Percentiles rank a stretch among this genome's conserved stretches.
Conservation (phyloP, 148 eudicot species). For the Vaccinium vitisidaea region DNA sequence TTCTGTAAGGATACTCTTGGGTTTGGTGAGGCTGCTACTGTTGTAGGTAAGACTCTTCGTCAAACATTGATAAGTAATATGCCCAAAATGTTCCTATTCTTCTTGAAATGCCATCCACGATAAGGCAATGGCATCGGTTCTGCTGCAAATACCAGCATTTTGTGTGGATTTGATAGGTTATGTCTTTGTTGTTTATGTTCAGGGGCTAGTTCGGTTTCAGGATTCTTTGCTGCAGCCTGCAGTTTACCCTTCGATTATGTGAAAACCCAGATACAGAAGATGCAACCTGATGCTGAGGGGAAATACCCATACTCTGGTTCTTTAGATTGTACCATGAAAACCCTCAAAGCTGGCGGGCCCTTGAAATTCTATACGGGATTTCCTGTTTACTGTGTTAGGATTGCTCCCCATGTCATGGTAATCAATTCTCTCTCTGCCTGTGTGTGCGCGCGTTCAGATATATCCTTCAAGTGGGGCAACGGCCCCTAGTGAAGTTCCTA, state of each 20-base stretch:
- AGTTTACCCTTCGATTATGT: slow-evolving; percentile 96
- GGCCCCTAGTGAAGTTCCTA: not conserved
- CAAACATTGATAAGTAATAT: not conserved
- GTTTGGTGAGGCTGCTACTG: slow-evolving; percentile 71
- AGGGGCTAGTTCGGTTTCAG: slow-evolving; percentile 93
- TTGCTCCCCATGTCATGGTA: slow-evolving; percentile 98
- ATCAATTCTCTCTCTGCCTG: slow-evolving; percentile 14
- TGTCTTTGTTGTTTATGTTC: slow-evolving; percentile 17
- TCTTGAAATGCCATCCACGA: not conserved
- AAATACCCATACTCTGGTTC: slow-evolving; percentile 82
- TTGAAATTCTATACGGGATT: slow-evolving; percentile 90
- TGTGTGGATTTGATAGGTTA: not conserved
- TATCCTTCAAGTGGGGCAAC: not conserved
- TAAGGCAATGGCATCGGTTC: not conserved
- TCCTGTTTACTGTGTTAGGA: slow-evolving; percentile 87
- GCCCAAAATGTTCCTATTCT: not conserved
- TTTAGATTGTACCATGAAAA: slow-evolving; percentile 77
- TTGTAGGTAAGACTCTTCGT: slow-evolving; percentile 51
- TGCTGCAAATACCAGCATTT: not conserved
- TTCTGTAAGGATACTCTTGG: slow-evolving; percentile 77
- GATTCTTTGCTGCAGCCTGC: slow-evolving; percentile 93
- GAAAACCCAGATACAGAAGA: slow-evolving; percentile 94
- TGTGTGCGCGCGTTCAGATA: not conserved
- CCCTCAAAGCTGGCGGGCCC: slow-evolving; percentile 87
- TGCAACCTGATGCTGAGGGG: slow-evolving; percentile 95